A percentile compares a stretch with the other conserved stretches of the same genome.
Conservation (phyloP, 345 rosid genomes). For the Erysimum cheiranthoides region DNA sequence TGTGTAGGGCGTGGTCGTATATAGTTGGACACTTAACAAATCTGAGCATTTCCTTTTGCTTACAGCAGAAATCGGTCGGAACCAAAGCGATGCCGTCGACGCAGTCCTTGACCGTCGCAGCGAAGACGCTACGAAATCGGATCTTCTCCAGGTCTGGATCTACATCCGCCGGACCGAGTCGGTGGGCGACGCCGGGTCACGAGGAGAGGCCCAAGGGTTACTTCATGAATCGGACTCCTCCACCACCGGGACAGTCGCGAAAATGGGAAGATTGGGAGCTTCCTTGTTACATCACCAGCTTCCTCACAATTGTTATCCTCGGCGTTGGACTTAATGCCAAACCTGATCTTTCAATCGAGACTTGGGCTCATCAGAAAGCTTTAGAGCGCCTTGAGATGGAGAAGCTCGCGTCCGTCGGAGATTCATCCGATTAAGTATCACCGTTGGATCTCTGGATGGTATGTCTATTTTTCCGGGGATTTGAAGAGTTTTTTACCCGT, state of each 20-base stretch:
- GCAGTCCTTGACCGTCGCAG: constrained; percentile 48
- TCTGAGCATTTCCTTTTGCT: not conserved
- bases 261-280: constrained; percentile 99
- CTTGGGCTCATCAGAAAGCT: constrained; percentile 99
- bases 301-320: constrained; percentile 89
- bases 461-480: constrained; percentile 30
- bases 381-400: constrained; percentile 82
- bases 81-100: constrained; percentile 48
- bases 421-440: constrained; percentile 38
- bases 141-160: constrained; percentile 55
- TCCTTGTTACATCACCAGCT: constrained; percentile 97
- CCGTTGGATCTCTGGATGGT: constrained; percentile 24
- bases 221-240: constrained; percentile 79
- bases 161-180: constrained; percentile 70
- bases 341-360: constrained; percentile 98
- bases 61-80: constrained; percentile 16
- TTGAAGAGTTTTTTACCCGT: constrained; percentile 24
- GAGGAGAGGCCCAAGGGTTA: constrained; percentile 94
- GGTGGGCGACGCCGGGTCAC: constrained; percentile 87
- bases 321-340: constrained; percentile 98
- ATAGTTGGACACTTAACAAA: not conserved
- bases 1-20: constrained; percentile 31
- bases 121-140: constrained; percentile 71
- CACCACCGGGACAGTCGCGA: constrained; percentile 80
- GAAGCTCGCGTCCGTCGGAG: constrained; percentile 51